phyloP scores from a whole-genome alignment of 805 yeast species.

The Wickerhamia fluorescens region DNA sequence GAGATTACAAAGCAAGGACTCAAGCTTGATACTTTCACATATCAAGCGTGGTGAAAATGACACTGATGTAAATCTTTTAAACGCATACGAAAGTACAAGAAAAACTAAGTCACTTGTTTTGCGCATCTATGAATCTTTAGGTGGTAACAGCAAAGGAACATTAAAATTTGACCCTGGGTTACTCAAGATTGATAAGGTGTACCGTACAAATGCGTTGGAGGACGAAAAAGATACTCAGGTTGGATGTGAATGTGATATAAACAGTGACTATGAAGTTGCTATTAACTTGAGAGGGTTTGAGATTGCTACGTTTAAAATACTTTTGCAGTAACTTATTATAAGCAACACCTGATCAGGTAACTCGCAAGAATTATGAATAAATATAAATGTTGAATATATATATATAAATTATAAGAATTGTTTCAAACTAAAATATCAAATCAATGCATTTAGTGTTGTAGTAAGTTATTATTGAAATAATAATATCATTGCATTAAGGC shows the following conservation, averaged over 20 bases:
- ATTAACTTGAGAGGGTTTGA: conserved; percentile 69
- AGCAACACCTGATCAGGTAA: too few relatives aligned
- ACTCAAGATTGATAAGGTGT: conserved; percentile 40
- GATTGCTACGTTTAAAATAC: conserved; percentile 55
- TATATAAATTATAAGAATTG: too few relatives aligned
- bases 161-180: conserved; percentile 33
- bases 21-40: conserved; percentile 59
- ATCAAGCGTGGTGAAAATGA: conserved; percentile 89
- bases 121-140: conserved; percentile 81
- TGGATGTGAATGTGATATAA: conserved; percentile 30
- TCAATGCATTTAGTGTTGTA: too few relatives aligned
- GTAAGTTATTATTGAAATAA: too few relatives aligned
- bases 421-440: too few relatives aligned
- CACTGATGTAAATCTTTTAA: conserved; percentile 38
- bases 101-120: conserved; percentile 49
- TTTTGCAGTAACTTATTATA: conserved; percentile 18
- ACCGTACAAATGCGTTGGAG: conserved; percentile 55
- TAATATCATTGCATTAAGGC: too few relatives aligned
- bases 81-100: conserved; percentile 34
- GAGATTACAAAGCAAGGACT: conserved; percentile 30
- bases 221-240: conserved; percentile 33
- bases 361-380: too few relatives aligned
- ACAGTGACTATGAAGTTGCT: conserved; percentile 29
- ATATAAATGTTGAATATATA: too few relatives aligned
- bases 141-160: conserved; percentile 60